Percentiles rank a stretch among this genome's conserved stretches.
These are phyloP conservation scores for Xylariaceae sp. DNA, from an alignment of 2,329 filamentous ascomycete genomes.

Conservation along the genomic window DNA sequence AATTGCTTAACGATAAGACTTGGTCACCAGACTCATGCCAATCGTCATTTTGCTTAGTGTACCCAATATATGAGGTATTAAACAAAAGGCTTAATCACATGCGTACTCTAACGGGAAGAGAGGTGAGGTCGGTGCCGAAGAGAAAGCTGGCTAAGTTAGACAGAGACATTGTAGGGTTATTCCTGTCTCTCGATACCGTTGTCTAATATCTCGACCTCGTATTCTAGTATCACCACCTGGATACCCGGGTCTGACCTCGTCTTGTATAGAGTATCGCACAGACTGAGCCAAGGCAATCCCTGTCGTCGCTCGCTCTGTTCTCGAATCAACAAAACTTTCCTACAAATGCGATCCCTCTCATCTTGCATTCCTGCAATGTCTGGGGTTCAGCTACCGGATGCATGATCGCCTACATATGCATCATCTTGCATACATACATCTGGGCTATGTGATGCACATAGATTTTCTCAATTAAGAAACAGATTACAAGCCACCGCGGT, in stretches of 20 bases:
- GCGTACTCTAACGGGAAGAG: too few species aligned
- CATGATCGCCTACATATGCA: slow-evolving; percentile 23
- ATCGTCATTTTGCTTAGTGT: too few species aligned
- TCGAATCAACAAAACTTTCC: not conserved
- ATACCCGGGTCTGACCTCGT: slow-evolving; percentile 2
- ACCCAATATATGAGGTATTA: too few species aligned
- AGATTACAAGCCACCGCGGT: slow-evolving; percentile 20
- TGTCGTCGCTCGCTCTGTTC: not conserved
- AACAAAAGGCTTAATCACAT: too few species aligned
- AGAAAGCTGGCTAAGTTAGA: too few species aligned
- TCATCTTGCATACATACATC: slow-evolving; percentile 27
- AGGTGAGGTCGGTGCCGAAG: too few species aligned
- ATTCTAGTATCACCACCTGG: not conserved
- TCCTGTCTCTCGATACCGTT: not conserved
- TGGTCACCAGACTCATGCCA: too few species aligned
- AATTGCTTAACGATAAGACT: too few species aligned
- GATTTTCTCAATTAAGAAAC: slow-evolving; percentile 26
- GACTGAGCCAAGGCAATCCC: slow-evolving; percentile 16
- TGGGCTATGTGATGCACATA: slow-evolving; percentile 3
- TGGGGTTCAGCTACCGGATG: slow-evolving; percentile 17
- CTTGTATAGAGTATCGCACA: slow-evolving; percentile 11
- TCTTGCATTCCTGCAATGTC: slow-evolving; percentile 13
- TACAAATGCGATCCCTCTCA: not conserved
- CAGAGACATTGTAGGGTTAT: slow-evolving; percentile 14
- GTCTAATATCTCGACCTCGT: slow-evolving; percentile 8